These are phyloP conservation scores for Lithospermum erythrorhizon DNA, from an alignment of 257 asterid species.

Conservation along the genomic window DNA sequence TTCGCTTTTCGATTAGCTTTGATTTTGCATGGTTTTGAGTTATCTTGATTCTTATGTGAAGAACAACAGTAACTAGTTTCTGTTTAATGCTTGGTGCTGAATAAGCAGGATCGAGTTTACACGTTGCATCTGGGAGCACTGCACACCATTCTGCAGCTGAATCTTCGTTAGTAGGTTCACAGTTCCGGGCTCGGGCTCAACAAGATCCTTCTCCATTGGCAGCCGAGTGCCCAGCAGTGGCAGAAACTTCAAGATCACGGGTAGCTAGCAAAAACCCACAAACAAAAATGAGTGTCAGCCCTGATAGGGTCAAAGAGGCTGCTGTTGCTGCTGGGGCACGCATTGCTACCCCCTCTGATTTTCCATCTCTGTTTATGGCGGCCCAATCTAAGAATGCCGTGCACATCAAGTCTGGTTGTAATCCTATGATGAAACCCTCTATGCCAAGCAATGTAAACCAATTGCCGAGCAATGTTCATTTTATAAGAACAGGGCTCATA, in stretches of 20 bases:
- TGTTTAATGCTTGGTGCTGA: conserved; percentile 7
- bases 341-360: conserved; percentile 52
- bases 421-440: conserved; percentile 35
- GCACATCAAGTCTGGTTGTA: conserved; percentile 47
- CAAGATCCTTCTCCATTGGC: conserved; percentile 14
- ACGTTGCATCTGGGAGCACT: conserved; percentile 12
- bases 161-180: conserved; percentile 16
- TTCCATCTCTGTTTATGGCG: conserved; percentile 50
- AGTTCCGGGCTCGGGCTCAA: conserved; percentile 19
- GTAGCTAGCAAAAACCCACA: conserved; percentile 23
- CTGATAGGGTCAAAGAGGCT: conserved; percentile 64
- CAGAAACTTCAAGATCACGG: conserved; percentile 21
- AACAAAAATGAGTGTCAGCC: conserved; percentile 23
- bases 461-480: conserved; percentile 78
- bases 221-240: conserved; percentile 11
- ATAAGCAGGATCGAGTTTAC: conserved; percentile 18
- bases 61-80: neutral
- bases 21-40: neutral
- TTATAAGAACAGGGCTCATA: conserved; percentile 49
- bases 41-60: neutral
- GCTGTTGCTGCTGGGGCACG: conserved; percentile 87
- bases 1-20: neutral
- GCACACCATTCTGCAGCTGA: conserved; percentile 18
- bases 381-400: conserved; percentile 52
- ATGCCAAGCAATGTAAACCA: conserved; percentile 30